Base-by-base conservation (phyloP, 2,329 filamentous ascomycete species). In the Claviceps fusiformis region DNA sequence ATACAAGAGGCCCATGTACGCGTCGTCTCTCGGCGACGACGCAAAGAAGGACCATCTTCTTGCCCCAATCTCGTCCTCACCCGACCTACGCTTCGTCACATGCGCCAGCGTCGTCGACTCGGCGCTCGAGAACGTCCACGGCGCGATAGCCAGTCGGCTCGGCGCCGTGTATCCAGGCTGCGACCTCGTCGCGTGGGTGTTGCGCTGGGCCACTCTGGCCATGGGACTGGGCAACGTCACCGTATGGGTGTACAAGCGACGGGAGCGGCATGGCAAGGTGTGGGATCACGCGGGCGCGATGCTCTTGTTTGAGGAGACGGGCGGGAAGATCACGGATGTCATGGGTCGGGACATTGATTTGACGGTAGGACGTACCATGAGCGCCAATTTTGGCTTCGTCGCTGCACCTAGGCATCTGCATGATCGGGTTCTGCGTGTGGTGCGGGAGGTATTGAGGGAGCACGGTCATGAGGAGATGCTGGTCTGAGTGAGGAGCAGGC, bases 371-470 rank as follows among this genome's bases (percentile, higher is more conserved):
- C 70, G 79, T 54, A 71, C 71, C 60, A 69, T 82, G 65, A 64
- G 61, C 9, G 65, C 59, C 4, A 82, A 82, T 63, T 78, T 73
- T 62, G 79, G 79, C 1, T 81, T 82, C 48, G 73, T 82, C 5
- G 79, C 77, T 0, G 78, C 78, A 1, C 74, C 78, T 8, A 64
- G 58, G 19, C 63, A 62, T 5, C 52, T 75, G 7, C 78, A 82
- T 57, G 68, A 46, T 0, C 54, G 59, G 2, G 74, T 82, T 1
- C 61, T 81, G 55, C 76, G 5, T 39, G 33, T 50, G n/a, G 48
- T 39, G 33, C 86, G 86, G 68, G 79, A 82, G 59, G 89, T 95
- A n/a, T 72, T 95, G 60, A 68, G 54, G 29, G 67, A 71, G 27
- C 62, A 73, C 52, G 59, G 63, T 0, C 63, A 64, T 27, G 59